Percentiles rank a stretch among this genome's conserved stretches.
Evolutionary conservation across 2,329 filamentous ascomycete species (phyloP).

Genomic region (Waltergamsia citrina): DNA sequence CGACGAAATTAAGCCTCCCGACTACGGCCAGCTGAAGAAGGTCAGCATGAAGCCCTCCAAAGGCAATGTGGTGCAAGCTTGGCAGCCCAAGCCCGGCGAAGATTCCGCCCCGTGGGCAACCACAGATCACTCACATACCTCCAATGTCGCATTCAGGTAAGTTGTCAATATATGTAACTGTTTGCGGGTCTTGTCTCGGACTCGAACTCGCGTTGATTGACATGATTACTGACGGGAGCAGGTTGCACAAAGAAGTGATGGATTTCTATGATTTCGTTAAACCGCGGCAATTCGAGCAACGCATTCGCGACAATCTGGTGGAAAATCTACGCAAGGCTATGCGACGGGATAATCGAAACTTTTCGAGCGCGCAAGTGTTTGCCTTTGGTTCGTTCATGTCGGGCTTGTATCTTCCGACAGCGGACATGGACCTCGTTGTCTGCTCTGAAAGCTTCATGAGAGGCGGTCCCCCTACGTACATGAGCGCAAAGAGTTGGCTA

Average conservation of each 20-base stretch:
- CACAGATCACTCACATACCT: constrained; percentile 42
- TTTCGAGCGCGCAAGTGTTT: constrained; percentile 52
- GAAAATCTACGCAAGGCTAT: constrained; percentile 55
- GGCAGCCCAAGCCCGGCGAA: constrained; percentile 34
- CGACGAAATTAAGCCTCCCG: constrained; percentile 53
- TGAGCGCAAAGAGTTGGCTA: constrained; percentile 44
- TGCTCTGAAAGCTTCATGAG: constrained; percentile 50
- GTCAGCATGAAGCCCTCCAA: constrained; percentile 36
- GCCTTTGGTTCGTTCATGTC: constrained; percentile 94
- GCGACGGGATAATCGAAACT: constrained; percentile 34
- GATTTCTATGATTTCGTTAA: constrained; percentile 83
- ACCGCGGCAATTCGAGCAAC: constrained; percentile 68
- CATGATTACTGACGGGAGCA: constrained; percentile 18
- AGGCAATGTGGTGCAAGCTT: constrained; percentile 41
- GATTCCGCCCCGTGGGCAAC: constrained; percentile 54
- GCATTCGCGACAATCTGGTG: constrained; percentile 64
- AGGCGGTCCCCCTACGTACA: constrained; percentile 36
- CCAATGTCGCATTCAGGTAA: constrained; percentile 48
- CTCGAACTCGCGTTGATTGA: neutral
- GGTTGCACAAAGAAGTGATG: constrained; percentile 80
- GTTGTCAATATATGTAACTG: constrained; percentile 12
- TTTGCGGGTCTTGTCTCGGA: neutral
- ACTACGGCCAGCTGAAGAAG: constrained; percentile 43
- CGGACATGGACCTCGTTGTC: constrained; percentile 90
- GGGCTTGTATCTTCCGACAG: constrained; percentile 59